phyloP scores from a whole-genome alignment of 1,284 basidiomycete genomes.

The Austroboletus rostrupii region DNA sequence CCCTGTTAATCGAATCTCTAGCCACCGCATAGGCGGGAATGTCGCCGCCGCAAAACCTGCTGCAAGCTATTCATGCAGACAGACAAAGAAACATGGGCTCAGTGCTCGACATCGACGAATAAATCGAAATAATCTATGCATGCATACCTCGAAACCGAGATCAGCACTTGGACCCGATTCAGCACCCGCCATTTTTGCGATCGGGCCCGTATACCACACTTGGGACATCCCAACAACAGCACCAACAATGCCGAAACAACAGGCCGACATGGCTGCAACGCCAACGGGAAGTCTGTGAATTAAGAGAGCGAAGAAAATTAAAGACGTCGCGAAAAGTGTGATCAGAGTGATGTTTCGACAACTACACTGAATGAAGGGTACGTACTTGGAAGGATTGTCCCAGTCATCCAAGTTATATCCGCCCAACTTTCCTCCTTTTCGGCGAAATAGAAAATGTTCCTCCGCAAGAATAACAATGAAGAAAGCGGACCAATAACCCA shows the following conservation, averaged over 20 bases:
- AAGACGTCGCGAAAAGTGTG: no score
- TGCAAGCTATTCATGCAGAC: slow-evolving; percentile 34
- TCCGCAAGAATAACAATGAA: slow-evolving; percentile 56
- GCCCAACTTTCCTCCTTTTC: slow-evolving; percentile 38
- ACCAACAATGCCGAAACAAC: slow-evolving; percentile 43
- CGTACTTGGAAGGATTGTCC: slow-evolving; percentile 43
- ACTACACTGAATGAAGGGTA: background rate
- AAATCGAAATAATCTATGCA: no score
- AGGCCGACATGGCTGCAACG: slow-evolving; percentile 48
- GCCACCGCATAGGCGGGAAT: slow-evolving; percentile 40
- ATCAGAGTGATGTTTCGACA: no score
- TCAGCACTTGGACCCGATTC: slow-evolving; percentile 41
- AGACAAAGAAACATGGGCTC: background rate
- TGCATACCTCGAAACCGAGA: slow-evolving; percentile 52
- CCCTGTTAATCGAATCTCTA: slow-evolving; percentile 42
- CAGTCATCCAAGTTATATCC: slow-evolving; percentile 56
- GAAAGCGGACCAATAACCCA: slow-evolving; percentile 64
- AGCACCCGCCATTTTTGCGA: slow-evolving; percentile 41
- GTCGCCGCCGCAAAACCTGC: slow-evolving; percentile 40
- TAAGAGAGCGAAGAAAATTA: background rate
- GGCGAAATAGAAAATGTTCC: slow-evolving; percentile 57
- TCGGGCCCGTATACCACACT: slow-evolving; percentile 50
- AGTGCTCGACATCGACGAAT: background rate
- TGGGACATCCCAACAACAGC: slow-evolving; percentile 51
- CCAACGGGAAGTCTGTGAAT: slow-evolving; percentile 47